Percentiles rank a stretch among this genome's conserved stretches.
Evolutionary conservation across 441 rosid species (phyloP).

Genomic region (Monsonia emarginata): DNA sequence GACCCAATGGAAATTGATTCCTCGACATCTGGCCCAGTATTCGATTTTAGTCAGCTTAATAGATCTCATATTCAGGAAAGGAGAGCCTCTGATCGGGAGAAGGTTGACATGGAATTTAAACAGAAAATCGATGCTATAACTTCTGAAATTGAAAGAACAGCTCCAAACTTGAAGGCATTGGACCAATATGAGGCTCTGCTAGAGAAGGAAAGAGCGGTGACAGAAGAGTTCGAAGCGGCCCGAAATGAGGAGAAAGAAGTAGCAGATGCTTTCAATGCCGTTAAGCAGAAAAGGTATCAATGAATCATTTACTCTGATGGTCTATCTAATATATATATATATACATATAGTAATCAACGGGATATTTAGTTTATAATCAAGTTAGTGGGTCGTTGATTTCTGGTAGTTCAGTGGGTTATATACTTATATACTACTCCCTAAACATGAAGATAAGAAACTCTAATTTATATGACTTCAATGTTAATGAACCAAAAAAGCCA

Average conservation of each 20-base stretch:
- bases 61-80: constrained; percentile 66
- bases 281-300: constrained; percentile 65
- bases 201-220: constrained; percentile 71
- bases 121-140: constrained; percentile 62
- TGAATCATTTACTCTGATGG: neutral
- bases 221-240: constrained; percentile 77
- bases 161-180: constrained; percentile 92
- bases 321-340: neutral
- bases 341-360: too few relatives aligned
- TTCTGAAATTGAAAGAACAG: constrained; percentile 78
- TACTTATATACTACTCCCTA: too few relatives aligned
- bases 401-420: neutral
- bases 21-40: constrained; percentile 41
- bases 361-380: neutral
- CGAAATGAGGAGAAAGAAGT: constrained; percentile 81
- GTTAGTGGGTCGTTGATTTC: neutral
- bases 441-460: neutral
- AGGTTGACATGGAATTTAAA: constrained; percentile 62
- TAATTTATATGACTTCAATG: neutral
- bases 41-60: constrained; percentile 72
- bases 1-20: constrained; percentile 77
- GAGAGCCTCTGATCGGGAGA: constrained; percentile 73
- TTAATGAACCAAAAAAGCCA: neutral
- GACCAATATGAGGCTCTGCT: constrained; percentile 81
- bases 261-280: constrained; percentile 67